Evolutionary conservation across 352 stramenopile species (phyloP), one percentile per base, ranked within the genome.

Genomic region (Phytophthora chlamydospora): DNA sequence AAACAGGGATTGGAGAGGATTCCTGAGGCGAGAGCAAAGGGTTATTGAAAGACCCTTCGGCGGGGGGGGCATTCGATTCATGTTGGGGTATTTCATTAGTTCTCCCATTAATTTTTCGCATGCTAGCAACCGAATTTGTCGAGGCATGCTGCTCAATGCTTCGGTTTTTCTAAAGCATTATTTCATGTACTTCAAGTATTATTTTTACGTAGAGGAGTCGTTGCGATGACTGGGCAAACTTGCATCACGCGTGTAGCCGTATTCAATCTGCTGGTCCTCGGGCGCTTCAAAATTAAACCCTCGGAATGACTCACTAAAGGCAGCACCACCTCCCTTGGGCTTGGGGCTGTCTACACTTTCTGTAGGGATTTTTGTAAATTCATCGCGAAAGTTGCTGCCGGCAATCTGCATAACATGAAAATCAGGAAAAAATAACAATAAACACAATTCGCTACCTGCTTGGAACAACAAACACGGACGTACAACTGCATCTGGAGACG

Each of bases 281-380:
- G 77, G 75, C 7, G 79, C 72, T 52, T 84, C 74, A 52, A 94
- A 98, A 24, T 95, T 95, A 59, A 98, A 98, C 3, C 83, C 88
- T 35, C 76, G 78, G 45, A 98, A 97, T 2, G 93, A 80, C 42
- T 95, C 83, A 32, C 60, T 66, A 14, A 70, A 55, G n/a, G 62
- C 68, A 47, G 51, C 57, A 46, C 40, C 56, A 19, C 16, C 45
- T 16, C 54, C 62, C 27, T 31, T 31, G 6, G 27, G 27, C 27
- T 31, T 31, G 4, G 61, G 41, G 21, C 68, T 78, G 42, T 81
- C 75, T 47, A 79, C 44, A 32, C 71, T 78, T 31, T 71, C 73
- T 10, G 90, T 55, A 6, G 89, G 79, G 8, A 85, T 57, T 11
- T 66, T 59, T 4, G 89, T 97, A 65, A 96, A 97, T 55, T 97